Conservation (phyloP, 1,139 yeast species). For the Kodamaea sp. region DNA sequence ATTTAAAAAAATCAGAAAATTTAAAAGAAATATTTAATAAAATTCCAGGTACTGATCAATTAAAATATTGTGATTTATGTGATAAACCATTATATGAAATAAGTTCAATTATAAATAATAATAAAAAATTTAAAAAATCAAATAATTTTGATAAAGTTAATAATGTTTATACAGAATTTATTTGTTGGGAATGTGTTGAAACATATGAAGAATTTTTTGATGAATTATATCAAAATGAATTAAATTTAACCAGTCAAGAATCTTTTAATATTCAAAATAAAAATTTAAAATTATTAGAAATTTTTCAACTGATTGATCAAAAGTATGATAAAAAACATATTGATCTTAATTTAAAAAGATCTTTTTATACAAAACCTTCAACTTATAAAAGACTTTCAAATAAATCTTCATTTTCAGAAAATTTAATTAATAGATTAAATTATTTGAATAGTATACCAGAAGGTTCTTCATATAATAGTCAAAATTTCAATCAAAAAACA, state of each 20-base stretch:
- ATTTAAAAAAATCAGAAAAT: slow-evolving; percentile 20
- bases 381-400: slow-evolving; percentile 11
- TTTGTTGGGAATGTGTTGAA: slow-evolving; percentile 61
- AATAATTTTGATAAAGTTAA: slow-evolving; percentile 7
- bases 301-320: slow-evolving; percentile 23
- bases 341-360: slow-evolving; percentile 8
- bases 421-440: slow-evolving; percentile 24
- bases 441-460: slow-evolving; percentile 21
- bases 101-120: slow-evolving; percentile 41
- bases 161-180: slow-evolving; percentile 46
- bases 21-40: slow-evolving; percentile 41
- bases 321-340: slow-evolving; percentile 14
- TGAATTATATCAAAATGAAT: slow-evolving; percentile 22
- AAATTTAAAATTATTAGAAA: slow-evolving; percentile 17
- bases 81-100: slow-evolving; percentile 65
- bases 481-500: neutral
- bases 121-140: slow-evolving; percentile 14
- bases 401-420: slow-evolving; percentile 21
- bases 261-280: too few species aligned
- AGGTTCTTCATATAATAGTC: slow-evolving; percentile 9
- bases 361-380: slow-evolving; percentile 14
- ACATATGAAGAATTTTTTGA: slow-evolving; percentile 52
- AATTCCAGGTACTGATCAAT: slow-evolving; percentile 36
- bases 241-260: slow-evolving; percentile 1
- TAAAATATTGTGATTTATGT: slow-evolving; percentile 62